Evolutionary conservation across 768 basidiomycete genomes (phyloP), one percentile per base, ranked within the genome.

Genomic region (Mycena metata): DNA sequence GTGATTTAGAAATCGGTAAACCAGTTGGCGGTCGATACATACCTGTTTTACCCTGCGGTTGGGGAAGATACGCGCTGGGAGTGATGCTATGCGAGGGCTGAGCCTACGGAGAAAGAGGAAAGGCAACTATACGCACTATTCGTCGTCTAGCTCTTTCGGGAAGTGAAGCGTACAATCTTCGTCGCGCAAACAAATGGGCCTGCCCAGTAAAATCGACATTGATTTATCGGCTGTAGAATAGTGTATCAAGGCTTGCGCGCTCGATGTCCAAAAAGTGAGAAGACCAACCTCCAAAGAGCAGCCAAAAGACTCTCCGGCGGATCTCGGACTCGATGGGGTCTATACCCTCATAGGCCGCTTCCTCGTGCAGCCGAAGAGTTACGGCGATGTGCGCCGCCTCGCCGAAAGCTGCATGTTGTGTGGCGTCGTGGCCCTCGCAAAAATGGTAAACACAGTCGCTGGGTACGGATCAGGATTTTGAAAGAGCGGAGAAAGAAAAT

Each of bases 151-250:
- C 79, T 95, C 93, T 79, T 91, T 92, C 30, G 94, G 94, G 80
- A 95, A 94, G 77, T 94, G 90, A 3, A 94, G 88, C 11, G 93
- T 94, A 79, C 94, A 96, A 78, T 97, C 95, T 77, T 96, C 96
- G 75, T 96, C 94, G 60, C 93, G 87, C 74, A 96, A 83, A 78
- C 90, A 93, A 70, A 96, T 93, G 43, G 94, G 94, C 66, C 95
- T 85, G 19, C 93, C 93, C 50, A 95, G 84, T 46, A 96, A 83
- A 72, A 95, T 91, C 54, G 92, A 91, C 91, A 92, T 93, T 19
- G 94, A 95, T 80, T 95, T 95, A 78, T 96, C 96, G 69, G 94
- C 94, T 94, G 30, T 66, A 58, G 62, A 64, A 61, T 56, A 46
- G 57, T 61, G 36, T 41, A 72, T 64, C 55, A 57, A 58, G 47